A percentile compares a stretch with the other conserved stretches of the same genome.
Conservation (phyloP, 2,329 filamentous ascomycete species). For the Ascochyta lentis region DNA sequence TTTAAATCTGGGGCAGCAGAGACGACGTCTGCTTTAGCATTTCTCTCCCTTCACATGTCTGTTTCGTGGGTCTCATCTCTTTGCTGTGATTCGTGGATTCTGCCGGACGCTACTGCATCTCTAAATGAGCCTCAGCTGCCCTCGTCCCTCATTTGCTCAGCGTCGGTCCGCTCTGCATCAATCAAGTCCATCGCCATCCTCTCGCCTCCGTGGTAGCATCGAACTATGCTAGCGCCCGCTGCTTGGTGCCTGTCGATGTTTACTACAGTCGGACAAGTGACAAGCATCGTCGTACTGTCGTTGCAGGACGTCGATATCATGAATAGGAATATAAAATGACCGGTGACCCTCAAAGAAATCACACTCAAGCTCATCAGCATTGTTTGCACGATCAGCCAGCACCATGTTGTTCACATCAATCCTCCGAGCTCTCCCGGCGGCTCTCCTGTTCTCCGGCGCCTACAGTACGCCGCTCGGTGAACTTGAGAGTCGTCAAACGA, state of each 20-base stretch:
- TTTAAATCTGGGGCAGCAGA: slow-evolving; percentile 21
- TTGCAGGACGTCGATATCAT: slow-evolving; percentile 2
- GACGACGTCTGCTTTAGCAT: slow-evolving; percentile 19
- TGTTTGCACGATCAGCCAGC: not conserved
- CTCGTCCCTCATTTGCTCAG: slow-evolving; percentile 20
- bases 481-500: slow-evolving; percentile 17
- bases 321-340: slow-evolving; percentile 10
- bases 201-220: slow-evolving; percentile 20
- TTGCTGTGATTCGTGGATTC: slow-evolving; percentile 16
- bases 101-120: slow-evolving; percentile 14
- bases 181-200: slow-evolving; percentile 9
- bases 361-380: slow-evolving; percentile 6
- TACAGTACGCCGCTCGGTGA: slow-evolving; percentile 17
- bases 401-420: slow-evolving; percentile 26
- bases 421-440: slow-evolving; percentile 24
- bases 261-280: slow-evolving; percentile 12
- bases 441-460: slow-evolving; percentile 17
- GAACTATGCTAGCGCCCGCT: slow-evolving; percentile 20
- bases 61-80: not conserved
- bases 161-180: slow-evolving; percentile 21
- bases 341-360: not conserved
- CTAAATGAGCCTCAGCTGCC: slow-evolving; percentile 23
- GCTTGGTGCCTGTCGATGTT: slow-evolving; percentile 17
- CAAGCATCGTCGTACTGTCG: not conserved
- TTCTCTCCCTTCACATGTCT: slow-evolving; percentile 23